Evolutionary conservation across 1,139 yeast genomes (phyloP).

Genomic region (Candida labiduridarum): DNA sequence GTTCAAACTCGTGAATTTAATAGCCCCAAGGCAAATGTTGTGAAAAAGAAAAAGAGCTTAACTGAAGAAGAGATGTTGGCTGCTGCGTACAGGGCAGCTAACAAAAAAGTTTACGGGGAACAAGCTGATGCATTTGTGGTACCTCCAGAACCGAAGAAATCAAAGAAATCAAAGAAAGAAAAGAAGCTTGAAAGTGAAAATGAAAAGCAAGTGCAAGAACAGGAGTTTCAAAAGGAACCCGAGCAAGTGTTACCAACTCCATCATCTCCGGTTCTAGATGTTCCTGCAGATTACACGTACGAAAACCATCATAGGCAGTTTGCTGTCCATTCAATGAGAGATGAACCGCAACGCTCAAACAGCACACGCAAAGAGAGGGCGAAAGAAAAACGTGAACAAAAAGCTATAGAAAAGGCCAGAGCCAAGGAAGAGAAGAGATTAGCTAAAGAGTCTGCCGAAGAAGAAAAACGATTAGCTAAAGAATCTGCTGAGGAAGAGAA

Average conservation of each 20-base stretch:
- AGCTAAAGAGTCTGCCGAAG: conserved; percentile 20
- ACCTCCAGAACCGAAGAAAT: not conserved
- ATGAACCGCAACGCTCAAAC: conserved; percentile 17
- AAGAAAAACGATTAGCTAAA: conserved; percentile 17
- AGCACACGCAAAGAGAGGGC: conserved; percentile 9
- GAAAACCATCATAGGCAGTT: conserved; percentile 25
- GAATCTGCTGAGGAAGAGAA: conserved; percentile 15
- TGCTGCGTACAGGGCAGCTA: conserved; percentile 45
- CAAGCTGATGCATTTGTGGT: conserved; percentile 10
- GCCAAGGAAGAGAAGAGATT: conserved; percentile 36
- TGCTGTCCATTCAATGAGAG: conserved; percentile 32
- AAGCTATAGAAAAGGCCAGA: conserved; percentile 27
- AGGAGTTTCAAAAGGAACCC: not conserved
- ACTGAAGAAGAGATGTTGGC: conserved; percentile 25
- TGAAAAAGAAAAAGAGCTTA: not conserved
- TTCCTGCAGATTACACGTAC: conserved; percentile 27
- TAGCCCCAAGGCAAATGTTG: not conserved
- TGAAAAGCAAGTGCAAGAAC: conserved; percentile 1
- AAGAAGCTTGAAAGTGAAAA: not conserved
- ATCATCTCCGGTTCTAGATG: conserved; percentile 7
- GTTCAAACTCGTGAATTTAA: conserved; percentile 29
- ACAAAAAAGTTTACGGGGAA: conserved; percentile 42
- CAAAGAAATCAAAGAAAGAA: not conserved
- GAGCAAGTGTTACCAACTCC: conserved; percentile 1
- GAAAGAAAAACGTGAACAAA: too few species aligned